Percentiles rank a stretch among this genome's conserved stretches.
Conservation (phyloP, 1,284 basidiomycete species). For the Ustilago tritici region DNA sequence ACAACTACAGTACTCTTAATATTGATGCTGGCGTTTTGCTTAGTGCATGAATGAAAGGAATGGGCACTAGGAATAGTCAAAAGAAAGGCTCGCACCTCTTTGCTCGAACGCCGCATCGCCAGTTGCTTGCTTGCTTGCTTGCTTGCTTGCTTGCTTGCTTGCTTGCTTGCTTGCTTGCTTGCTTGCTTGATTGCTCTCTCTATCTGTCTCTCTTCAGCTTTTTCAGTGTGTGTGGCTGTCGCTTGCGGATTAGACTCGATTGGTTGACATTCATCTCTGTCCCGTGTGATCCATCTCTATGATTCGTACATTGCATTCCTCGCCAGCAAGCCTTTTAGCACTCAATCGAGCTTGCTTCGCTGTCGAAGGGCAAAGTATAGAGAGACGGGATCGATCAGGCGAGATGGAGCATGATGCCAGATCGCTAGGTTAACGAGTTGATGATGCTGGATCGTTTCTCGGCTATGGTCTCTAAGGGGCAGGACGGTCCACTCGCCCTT, state of each 20-base stretch:
- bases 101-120: constrained; percentile 3
- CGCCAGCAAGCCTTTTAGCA: not conserved
- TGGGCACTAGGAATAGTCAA: not conserved
- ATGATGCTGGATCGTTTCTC: constrained; percentile 9
- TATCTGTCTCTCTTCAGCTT: not conserved
- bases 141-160: too few relatives aligned
- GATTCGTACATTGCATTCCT: not conserved
- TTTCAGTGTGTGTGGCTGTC: not conserved
- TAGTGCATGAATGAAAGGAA: constrained; percentile 2
- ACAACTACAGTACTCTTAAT: not conserved
- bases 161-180: not conserved
- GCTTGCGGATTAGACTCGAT: not conserved
- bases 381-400: not conserved
- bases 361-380: not conserved
- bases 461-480: constrained; percentile 1
- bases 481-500: not conserved
- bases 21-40: not conserved
- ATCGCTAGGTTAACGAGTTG: too few relatives aligned
- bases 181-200: not conserved
- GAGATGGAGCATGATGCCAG: not conserved
- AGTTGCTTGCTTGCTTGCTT: not conserved
- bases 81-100: constrained; percentile 4
- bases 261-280: not conserved
- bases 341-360: not conserved
- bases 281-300: constrained; percentile 1